Evolutionary conservation across 345 rosid species (phyloP), one percentile per base, ranked within the genome.

Genomic region (Lepidium aucheri): DNA sequence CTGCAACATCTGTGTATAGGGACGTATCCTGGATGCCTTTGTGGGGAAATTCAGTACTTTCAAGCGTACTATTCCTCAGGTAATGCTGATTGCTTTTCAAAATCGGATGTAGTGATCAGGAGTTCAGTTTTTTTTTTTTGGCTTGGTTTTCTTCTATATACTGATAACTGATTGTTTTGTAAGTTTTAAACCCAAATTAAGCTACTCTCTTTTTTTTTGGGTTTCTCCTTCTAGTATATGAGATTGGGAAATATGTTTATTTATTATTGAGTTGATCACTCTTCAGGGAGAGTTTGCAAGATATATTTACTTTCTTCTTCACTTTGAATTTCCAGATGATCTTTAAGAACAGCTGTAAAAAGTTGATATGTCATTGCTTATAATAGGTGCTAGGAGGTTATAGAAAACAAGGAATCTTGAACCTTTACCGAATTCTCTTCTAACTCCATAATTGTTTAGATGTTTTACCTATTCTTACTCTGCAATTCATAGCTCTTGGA

Each of bases 31-130:
- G 84, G 99, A 95, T 84, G 96, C 97, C 60, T 95, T 95, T 84
- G 95, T 95, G 75, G 99, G 99, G 18, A 95, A 91, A 65, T 95
- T 95, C 79, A 89, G 95, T 72, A 83, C 96, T 74, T 91, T 95
- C 81, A 95, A 95, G 88, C 95, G 86, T 18, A 95, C 95, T 11
- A 86, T 95, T 78, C 99, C 99, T 7, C 99, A 91, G 97, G 99
- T 95, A 85, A 74, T 70, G 42, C 58, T 66, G 57, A 71, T 69
- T 69, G 53, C 63, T 63, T 53, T 60, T 41, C 34, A 50, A 22
- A 26, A 39, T 16, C 7, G 0, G 8, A 14, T 47, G 22, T 49
- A 28, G 53, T 40, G 53, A 18, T 50, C 60, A 51, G 15, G 66
- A 40, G 24, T 51, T 69, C 44, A 13, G n/a, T 8, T 16, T 20